Conservation (phyloP, 2,329 filamentous ascomycete genomes). For the Alternaria conjuncta region DNA sequence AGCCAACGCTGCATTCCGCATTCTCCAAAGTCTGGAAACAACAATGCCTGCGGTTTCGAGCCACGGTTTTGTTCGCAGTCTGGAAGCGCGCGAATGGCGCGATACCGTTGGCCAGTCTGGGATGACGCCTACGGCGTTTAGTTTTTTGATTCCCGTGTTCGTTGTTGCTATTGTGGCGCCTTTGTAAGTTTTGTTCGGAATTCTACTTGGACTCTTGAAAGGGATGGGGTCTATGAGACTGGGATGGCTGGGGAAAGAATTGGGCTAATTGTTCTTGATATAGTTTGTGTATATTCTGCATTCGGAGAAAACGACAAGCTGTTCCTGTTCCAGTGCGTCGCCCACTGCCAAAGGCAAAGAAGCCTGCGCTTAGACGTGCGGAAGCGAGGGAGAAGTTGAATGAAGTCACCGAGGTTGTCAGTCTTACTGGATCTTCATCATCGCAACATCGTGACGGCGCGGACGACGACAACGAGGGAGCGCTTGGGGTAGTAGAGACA, state of each 20-base stretch:
- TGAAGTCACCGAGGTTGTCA: constrained; percentile 28
- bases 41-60: constrained; percentile 20
- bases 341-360: constrained; percentile 13
- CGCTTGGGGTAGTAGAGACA: constrained; percentile 10
- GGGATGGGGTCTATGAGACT: not conserved
- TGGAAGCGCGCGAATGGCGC: constrained; percentile 22
- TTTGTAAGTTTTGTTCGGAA: constrained; percentile 27
- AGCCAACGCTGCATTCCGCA: not conserved
- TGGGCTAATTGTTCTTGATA: not conserved
- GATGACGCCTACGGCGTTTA: constrained; percentile 37
- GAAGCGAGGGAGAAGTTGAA: constrained; percentile 31
- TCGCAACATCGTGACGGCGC: not conserved
- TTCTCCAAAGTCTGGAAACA: not conserved
- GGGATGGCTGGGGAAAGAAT: not conserved
- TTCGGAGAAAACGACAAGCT: constrained; percentile 21
- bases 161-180: constrained; percentile 36
- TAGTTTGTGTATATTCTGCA: constrained; percentile 31
- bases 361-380: constrained; percentile 24
- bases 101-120: constrained; percentile 25
- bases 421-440: not conserved
- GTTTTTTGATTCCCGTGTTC: constrained; percentile 38
- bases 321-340: constrained; percentile 3
- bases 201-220: not conserved
- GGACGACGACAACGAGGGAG: constrained; percentile 3
- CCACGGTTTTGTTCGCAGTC: not conserved